Evolutionary conservation across 2,329 filamentous ascomycete genomes (phyloP).

Genomic region (Colletotrichum echinochloae): DNA sequence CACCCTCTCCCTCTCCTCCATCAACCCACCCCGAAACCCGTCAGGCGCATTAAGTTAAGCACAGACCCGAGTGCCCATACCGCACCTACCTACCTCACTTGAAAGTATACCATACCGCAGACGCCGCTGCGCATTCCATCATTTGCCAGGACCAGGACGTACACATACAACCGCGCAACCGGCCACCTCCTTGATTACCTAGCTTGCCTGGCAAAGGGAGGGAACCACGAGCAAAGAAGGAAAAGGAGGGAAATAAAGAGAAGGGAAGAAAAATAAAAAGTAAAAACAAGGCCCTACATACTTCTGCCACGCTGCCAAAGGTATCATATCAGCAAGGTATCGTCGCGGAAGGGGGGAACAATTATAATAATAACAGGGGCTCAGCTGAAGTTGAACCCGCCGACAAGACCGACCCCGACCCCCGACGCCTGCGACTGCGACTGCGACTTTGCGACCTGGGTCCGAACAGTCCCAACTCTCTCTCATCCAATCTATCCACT

Average conservation of each 20-base stretch:
- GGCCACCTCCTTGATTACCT: constrained; percentile 28
- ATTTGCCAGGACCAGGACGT: background rate
- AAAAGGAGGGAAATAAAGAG: background rate
- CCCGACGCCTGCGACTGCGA: constrained; percentile 10
- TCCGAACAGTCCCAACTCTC: constrained; percentile 20
- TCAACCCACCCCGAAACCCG: constrained; percentile 34
- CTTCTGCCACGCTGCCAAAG: constrained; percentile 4
- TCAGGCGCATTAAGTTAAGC: constrained; percentile 41
- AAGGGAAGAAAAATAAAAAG: too few relatives aligned
- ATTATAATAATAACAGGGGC: constrained; percentile 34
- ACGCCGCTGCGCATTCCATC: constrained; percentile 1
- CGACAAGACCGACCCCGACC: constrained; percentile 28
- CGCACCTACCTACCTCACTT: too few relatives aligned
- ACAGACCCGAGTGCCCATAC: constrained; percentile 34
- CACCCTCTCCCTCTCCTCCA: constrained; percentile 16
- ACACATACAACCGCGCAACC: constrained; percentile 5
- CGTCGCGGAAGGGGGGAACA: background rate
- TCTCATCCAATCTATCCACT: constrained; percentile 21
- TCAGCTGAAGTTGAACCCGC: constrained; percentile 33
- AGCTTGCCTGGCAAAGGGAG: constrained; percentile 11
- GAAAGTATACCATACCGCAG: background rate
- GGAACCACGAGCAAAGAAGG: constrained; percentile 1
- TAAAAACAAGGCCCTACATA: background rate
- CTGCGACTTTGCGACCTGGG: constrained; percentile 26
- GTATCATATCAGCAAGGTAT: background rate